A percentile compares a stretch with the other conserved stretches of the same genome.
These are phyloP conservation scores for Geranomyces michiganensis DNA, from an alignment of 192 early-diverging fungal genomes.

Conservation along the genomic window DNA sequence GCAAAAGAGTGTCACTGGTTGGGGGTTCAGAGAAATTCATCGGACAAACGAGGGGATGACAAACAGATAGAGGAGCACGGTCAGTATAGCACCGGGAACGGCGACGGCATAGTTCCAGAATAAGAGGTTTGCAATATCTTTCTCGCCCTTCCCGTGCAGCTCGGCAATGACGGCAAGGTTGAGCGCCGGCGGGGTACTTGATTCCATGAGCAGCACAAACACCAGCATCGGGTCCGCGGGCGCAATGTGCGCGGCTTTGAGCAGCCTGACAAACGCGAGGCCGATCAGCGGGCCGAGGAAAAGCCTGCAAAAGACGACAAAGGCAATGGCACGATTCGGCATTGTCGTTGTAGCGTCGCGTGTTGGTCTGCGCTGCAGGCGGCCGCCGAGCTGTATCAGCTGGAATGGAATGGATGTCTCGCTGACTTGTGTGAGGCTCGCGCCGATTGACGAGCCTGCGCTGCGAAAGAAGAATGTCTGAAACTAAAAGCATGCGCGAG, in stretches of 20 bases:
- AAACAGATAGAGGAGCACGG: slow-evolving; percentile 13
- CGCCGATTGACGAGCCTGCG: slow-evolving; percentile 5
- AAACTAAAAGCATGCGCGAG: background rate
- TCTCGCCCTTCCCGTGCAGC: slow-evolving; percentile 6
- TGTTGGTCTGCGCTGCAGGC: slow-evolving; percentile 6
- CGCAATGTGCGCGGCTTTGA: slow-evolving; percentile 3
- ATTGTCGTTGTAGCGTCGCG: slow-evolving; percentile 1
- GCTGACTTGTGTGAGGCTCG: slow-evolving; percentile 1
- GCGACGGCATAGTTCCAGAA: slow-evolving; percentile 13
- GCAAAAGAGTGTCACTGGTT: too few species aligned
- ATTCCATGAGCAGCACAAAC: slow-evolving; percentile 3
- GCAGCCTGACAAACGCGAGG: slow-evolving; percentile 3
- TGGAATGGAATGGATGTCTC: slow-evolving; percentile 10
- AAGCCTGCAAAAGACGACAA: slow-evolving; percentile 5
- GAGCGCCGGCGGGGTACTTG: background rate
- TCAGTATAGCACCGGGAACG: background rate
- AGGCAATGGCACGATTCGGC: slow-evolving; percentile 1
- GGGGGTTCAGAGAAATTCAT: background rate
- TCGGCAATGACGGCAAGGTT: slow-evolving; percentile 13
- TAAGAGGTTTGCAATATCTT: slow-evolving; percentile 5
- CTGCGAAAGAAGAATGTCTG: slow-evolving; percentile 1
- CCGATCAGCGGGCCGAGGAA: slow-evolving; percentile 11
- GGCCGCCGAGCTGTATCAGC: slow-evolving; percentile 11
- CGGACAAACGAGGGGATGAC: slow-evolving; percentile 3
- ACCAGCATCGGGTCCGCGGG: background rate